A percentile compares a stretch with the other conserved stretches of the same genome.
These are phyloP conservation scores for Acorus calamus DNA, from an alignment of 106 monocot species.

Conservation along the genomic window DNA sequence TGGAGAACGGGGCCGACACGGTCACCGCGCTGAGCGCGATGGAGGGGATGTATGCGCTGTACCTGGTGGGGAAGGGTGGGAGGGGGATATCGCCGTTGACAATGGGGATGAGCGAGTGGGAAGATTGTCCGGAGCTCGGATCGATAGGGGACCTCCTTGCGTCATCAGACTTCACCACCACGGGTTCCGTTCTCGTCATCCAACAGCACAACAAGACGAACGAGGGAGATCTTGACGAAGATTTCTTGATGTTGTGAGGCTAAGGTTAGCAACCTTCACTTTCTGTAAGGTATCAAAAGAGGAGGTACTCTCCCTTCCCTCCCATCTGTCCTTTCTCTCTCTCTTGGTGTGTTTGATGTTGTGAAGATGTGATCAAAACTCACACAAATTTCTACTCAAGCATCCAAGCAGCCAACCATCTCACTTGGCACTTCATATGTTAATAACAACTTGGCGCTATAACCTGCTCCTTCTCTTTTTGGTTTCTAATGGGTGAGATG, in stretches of 20 bases:
- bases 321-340: no score
- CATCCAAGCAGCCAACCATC: no score
- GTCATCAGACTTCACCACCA: conserved; percentile 20
- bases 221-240: neutral
- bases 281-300: no score
- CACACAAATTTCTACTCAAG: no score
- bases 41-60: conserved; percentile 44
- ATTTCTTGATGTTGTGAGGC: neutral
- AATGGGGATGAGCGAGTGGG: conserved; percentile 16
- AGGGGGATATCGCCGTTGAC: conserved; percentile 11
- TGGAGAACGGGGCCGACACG: conserved; percentile 22
- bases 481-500: no score
- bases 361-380: no score
- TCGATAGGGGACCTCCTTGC: conserved; percentile 38
- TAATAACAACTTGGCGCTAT: no score
- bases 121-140: conserved; percentile 42
- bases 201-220: conserved; percentile 22
- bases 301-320: no score
- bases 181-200: conserved; percentile 30
- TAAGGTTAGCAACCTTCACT: no score
- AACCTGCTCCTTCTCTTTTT: no score
- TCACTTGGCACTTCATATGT: no score
- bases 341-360: no score
- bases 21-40: conserved; percentile 17
- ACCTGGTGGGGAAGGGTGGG: conserved; percentile 35